These are phyloP conservation scores for Gossypium aridum DNA, from an alignment of 441 rosid genomes.

Conservation along the genomic window DNA sequence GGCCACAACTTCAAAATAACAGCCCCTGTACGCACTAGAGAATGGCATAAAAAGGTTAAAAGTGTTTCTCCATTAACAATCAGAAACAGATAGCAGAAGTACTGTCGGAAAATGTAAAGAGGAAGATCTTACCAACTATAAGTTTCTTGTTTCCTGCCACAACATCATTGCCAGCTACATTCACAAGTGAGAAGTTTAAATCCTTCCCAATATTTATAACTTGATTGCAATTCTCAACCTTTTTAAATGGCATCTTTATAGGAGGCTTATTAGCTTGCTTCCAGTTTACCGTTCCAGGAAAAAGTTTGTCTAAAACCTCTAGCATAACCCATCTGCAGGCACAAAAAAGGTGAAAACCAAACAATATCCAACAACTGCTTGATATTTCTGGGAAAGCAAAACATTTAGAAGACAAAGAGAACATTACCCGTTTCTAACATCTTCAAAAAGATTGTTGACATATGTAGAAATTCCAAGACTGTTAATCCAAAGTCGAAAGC, in stretches of 20 bases:
- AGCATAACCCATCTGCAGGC: conserved; percentile 79
- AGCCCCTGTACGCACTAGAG: no score
- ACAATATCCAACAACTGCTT: conserved; percentile 10
- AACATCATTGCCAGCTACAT: conserved; percentile 93
- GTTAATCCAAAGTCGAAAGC: conserved; percentile 98
- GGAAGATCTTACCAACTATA: conserved; percentile 50
- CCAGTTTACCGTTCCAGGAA: conserved; percentile 82
- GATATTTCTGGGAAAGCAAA: neutral
- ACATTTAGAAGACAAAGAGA: conserved; percentile 7
- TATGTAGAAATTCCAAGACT: conserved; percentile 82
- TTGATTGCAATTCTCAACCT: conserved; percentile 95
- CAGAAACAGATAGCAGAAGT: neutral
- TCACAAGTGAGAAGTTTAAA: conserved; percentile 77
- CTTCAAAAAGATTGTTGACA: conserved; percentile 87
- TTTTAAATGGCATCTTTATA: conserved; percentile 89
- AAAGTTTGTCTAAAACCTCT: conserved; percentile 82
- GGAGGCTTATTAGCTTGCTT: conserved; percentile 88
- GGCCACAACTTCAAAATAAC: neutral
- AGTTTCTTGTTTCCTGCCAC: conserved; percentile 97
- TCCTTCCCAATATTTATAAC: conserved; percentile 74
- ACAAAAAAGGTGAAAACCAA: conserved; percentile 18
- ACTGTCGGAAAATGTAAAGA: neutral
- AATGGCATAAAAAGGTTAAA: neutral
- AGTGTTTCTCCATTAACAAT: neutral
- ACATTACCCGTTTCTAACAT: conserved; percentile 83